Base-by-base conservation (phyloP, 306 rosid genomes). In the Fragaria iinumae region DNA sequence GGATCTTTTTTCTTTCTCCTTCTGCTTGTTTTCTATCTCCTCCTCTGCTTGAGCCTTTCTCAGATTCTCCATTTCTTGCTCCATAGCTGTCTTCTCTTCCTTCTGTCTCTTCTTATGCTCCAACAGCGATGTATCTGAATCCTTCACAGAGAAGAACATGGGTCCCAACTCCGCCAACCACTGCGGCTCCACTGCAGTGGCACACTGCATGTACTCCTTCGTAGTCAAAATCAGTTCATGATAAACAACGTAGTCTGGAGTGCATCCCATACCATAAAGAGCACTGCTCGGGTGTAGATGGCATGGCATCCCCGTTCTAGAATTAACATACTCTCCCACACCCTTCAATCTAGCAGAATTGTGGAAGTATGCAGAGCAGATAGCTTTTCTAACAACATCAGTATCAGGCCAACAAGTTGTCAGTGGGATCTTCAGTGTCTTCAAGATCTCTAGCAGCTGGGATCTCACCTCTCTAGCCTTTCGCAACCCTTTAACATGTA, bases 281-380 rank as follows among this genome's bases (percentile, higher is more conserved):
- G 98, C 98, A 81, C 98, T 95, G 83, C 98, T 95, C 0, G 98
- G 98, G 78, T 95, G 98, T 44, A 95, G 86, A 85, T 95, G 97
- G 73, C 97, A 92, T 0, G 98, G 98, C 97, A 92, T 95, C 52
- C 98, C 97, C 14, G 84, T 91, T 79, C 98, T 72, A 55, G 87
- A 77, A 79, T 95, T 95, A 6, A 95, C 96, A 82, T 92, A 95
- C 88, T 95, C 97, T 3, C 98, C 98, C 20, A 95, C 97, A 18
- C 98, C 98, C 87, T 95, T 95, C 68, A 95, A 78, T 81, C 91
- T 88, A 13, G 98, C 98, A 17, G 98, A 41, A 76, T 95, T 95
- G 71, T 92, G 98, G 78, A 95, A 95, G 85, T 95, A 95, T 0
- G 98, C 96, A 13, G 98, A 95, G 82, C 98, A 95, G 56, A 95